Evolutionary conservation across 345 rosid genomes (phyloP), one percentile per base, ranked within the genome.

Genomic region (Pugionium cornutum): DNA sequence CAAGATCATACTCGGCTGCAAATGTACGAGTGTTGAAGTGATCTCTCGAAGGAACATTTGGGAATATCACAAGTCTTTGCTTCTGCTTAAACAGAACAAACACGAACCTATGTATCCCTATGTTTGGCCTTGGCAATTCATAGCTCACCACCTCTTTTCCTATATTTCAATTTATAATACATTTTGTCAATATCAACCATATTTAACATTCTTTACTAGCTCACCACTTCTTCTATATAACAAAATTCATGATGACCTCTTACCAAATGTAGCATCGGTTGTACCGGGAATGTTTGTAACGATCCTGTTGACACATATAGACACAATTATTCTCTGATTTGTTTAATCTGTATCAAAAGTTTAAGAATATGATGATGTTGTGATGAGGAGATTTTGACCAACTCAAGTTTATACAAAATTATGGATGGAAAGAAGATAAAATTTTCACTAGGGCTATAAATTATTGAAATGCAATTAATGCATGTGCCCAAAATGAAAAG

Each of bases 81-180:
- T 70, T 78, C 80, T 85, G 90, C 76, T 64, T 78, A 78, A 83
- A 85, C 28, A 85, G 67, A 62, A 78, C 84, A 61, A 85, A 85
- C 64, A 85, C 90, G 51, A 75, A 83, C 80, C 90, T 79, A 65
- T 85, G 90, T 59, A 85, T 83, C 53, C 90, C 90, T 67, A 83
- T 78, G 42, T 59, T 73, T 40, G 90, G 90, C 77, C 64, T 81
- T 54, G 90, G 90, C 29, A 62, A 65, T 58, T 85, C 90, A 70
- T 85, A 83, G 70, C 82, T 73, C 68, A 83, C 82, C 60, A 85
- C 69, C 43, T 85, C 90, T 69, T 77, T 83, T 60, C 90, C 90
- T 83, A 62, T 26, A 27, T 47, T 30, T 1, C 35, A 30, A 47
- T 31, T 28, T 46, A 35, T n/a, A 6, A n/a, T n/a, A n/a, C n/a